Evolutionary conservation across 257 asterid species (phyloP).

Genomic region (Solanum virginianum): DNA sequence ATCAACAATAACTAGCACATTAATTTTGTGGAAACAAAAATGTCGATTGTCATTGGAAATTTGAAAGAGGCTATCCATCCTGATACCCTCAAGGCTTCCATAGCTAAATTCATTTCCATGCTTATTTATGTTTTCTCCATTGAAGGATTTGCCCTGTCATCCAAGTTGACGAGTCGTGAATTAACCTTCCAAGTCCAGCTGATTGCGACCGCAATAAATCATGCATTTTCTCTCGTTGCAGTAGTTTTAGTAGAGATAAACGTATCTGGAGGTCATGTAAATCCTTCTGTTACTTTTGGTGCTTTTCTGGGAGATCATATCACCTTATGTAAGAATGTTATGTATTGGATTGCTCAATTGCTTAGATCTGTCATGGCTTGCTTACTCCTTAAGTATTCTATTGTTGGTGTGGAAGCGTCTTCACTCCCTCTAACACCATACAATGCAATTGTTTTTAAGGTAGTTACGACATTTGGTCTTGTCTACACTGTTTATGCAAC

Average conservation of each 20-base stretch:
- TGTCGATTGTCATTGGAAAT: not conserved
- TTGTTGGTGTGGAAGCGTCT: conserved; percentile 59
- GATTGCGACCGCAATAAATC: conserved; percentile 37
- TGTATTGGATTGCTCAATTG: conserved; percentile 36
- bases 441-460: conserved; percentile 11
- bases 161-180: conserved; percentile 41
- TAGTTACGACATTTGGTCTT: conserved; percentile 65
- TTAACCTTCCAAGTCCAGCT: conserved; percentile 40
- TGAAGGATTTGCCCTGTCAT: conserved; percentile 66
- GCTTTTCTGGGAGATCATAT: conserved; percentile 14
- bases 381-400: conserved; percentile 44
- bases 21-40: not conserved
- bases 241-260: conserved; percentile 65
- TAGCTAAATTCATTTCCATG: conserved; percentile 65
- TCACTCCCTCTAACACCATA: conserved; percentile 44
- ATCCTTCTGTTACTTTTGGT: conserved; percentile 44
- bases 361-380: conserved; percentile 40
- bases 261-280: conserved; percentile 22
- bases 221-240: conserved; percentile 59
- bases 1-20: not conserved
- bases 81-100: conserved; percentile 54
- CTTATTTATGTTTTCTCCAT: conserved; percentile 61
- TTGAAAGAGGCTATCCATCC: conserved; percentile 9
- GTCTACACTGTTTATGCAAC: conserved; percentile 9
- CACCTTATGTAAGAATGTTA: conserved; percentile 27